Evolutionary conservation across 2,329 filamentous ascomycete genomes (phyloP).

Genomic region (Phyllosticta citriasiana): DNA sequence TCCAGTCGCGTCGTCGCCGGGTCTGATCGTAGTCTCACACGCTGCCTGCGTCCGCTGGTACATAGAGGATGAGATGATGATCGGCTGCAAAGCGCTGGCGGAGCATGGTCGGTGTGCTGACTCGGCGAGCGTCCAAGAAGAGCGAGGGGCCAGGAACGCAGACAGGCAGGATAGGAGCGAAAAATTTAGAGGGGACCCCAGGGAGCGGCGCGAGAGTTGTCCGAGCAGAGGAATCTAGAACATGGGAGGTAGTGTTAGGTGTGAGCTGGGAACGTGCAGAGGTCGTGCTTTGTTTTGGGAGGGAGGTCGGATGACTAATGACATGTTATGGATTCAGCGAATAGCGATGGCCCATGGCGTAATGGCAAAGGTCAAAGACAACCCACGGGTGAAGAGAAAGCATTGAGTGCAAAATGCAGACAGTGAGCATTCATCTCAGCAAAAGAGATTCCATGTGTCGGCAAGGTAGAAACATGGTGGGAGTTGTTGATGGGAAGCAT

Average conservation of each 20-base stretch:
- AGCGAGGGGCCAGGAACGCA: not conserved
- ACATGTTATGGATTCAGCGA: no score
- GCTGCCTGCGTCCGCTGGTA: not conserved
- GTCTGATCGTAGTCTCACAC: not conserved
- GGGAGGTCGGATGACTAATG: not conserved
- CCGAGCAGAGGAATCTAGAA: not conserved
- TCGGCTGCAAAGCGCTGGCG: not conserved
- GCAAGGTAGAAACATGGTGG: no score
- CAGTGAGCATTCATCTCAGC: no score
- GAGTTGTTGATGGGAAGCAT: no score
- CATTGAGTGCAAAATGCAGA: no score
- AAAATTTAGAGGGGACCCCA: not conserved
- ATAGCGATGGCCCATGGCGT: no score
- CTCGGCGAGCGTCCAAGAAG: not conserved
- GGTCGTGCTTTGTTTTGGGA: no score
- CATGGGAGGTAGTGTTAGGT: not conserved
- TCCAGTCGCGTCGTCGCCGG: not conserved
- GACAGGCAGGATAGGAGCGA: not conserved
- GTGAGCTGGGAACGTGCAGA: no score
- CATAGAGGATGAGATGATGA: not conserved
- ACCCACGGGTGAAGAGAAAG: no score
- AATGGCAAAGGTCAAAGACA: no score
- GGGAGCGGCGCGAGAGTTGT: not conserved
- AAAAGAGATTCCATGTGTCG: no score
- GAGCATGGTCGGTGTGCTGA: not conserved